Conservation (phyloP, 1,284 basidiomycete species). For the Puccinia horiana region DNA sequence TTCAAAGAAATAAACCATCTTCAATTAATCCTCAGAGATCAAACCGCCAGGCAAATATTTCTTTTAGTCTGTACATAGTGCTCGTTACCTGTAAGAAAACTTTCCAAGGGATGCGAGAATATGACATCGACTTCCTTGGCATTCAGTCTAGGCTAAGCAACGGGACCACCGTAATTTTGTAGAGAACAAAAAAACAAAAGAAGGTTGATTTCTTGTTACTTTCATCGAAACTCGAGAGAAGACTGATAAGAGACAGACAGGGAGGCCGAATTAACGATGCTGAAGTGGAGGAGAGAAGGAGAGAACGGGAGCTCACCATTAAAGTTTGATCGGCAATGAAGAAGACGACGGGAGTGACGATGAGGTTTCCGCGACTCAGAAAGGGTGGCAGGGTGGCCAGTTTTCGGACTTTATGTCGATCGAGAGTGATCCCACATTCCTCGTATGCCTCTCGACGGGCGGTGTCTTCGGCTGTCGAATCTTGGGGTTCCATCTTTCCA, state of each 20-base stretch:
- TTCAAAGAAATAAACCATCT: background rate
- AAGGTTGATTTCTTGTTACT: background rate
- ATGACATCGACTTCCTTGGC: constrained; percentile 30
- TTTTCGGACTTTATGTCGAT: constrained; percentile 32
- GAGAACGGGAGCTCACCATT: background rate
- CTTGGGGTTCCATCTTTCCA: constrained; percentile 31
- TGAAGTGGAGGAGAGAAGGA: background rate
- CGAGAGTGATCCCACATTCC: constrained; percentile 26
- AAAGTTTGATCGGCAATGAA: constrained; percentile 42
- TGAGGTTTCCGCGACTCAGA: constrained; percentile 32
- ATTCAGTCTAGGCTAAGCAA: constrained; percentile 36
- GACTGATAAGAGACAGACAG: background rate
- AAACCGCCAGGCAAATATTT: too few relatives aligned
- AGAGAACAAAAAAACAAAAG: background rate
- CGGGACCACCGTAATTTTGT: too few relatives aligned
- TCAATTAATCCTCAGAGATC: too few relatives aligned
- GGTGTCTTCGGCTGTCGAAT: constrained; percentile 24
- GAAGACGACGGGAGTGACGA: constrained; percentile 43
- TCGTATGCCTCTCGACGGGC: constrained; percentile 39
- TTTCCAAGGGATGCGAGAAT: constrained; percentile 33
- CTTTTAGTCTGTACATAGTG: too few relatives aligned
- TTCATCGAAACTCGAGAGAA: background rate
- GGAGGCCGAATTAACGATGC: background rate
- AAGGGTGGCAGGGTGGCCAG: constrained; percentile 25
- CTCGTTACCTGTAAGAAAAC: constrained; percentile 13